Evolutionary conservation across 1,139 yeast species (phyloP).

Genomic region (Trichomonascaceae sp.): DNA sequence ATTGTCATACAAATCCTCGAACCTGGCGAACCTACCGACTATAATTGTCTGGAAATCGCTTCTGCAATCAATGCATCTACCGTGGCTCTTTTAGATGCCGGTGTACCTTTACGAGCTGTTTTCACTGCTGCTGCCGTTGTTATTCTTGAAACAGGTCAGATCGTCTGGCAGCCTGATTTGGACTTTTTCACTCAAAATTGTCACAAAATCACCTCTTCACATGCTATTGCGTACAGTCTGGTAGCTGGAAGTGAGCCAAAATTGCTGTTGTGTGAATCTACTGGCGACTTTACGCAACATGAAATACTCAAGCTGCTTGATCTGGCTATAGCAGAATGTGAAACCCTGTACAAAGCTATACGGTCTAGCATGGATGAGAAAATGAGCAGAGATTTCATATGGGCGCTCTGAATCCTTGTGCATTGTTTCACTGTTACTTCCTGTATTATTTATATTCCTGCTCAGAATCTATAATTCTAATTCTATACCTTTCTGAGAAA

Average conservation of each 20-base stretch:
- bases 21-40: conserved; percentile 41
- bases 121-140: conserved; percentile 52
- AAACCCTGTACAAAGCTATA: conserved; percentile 39
- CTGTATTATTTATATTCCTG: conserved; percentile 8
- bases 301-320: conserved; percentile 41
- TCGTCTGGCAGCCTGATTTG: conserved; percentile 42
- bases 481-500: not conserved
- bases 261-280: conserved; percentile 61
- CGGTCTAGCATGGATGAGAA: conserved; percentile 46
- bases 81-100: conserved; percentile 74
- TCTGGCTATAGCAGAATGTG: conserved; percentile 43
- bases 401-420: conserved; percentile 39
- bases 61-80: conserved; percentile 67
- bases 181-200: conserved; percentile 31
- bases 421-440: too few relatives aligned
- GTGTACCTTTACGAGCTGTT: conserved; percentile 59
- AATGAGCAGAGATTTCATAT: conserved; percentile 49
- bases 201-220: conserved; percentile 38
- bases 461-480: not conserved
- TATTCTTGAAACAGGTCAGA: conserved; percentile 32
- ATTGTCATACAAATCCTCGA: conserved; percentile 77
- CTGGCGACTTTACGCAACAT: conserved; percentile 59
- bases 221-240: conserved; percentile 59
- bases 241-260: conserved; percentile 47
- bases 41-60: conserved; percentile 47